Evolutionary conservation across 2,329 filamentous ascomycete species (phyloP), one percentile per base, ranked within the genome.

Genomic region (Penicillium sp.): DNA sequence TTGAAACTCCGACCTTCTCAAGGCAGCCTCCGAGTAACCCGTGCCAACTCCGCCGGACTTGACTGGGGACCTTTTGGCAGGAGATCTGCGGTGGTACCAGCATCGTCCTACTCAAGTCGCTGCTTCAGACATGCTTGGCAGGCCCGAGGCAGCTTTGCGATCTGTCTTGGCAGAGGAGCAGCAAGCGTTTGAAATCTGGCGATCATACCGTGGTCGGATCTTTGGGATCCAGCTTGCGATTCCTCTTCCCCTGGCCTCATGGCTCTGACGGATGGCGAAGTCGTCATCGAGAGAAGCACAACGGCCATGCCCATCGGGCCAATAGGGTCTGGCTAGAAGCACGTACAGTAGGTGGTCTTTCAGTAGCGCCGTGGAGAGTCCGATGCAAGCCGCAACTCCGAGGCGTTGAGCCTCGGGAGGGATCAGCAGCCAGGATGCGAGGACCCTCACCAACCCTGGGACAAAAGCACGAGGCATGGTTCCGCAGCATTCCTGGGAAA

Each of bases 361-460:
- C 9, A 7, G 18, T 43, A 25, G 25, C 40, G 40, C 34, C 34
- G 8, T 5, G 28, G 13, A 28, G 28, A 32, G 33, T 43, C 57
- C 59, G 56, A 59, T 46, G 52, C 56, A 50, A 58, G 46, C 60
- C 63, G 59, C 59, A 49, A 52, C 50, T 49, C 51, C 52, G 60
- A 53, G 46, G 27, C 26, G 47, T 34, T 35, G 28, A 46, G 50
- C 61, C 57, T 63, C 62, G 60, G 29, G 63, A 60, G 59, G 18
- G 62, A 64, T 66, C 62, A 56, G 54, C 62, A 52, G 51, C 57
- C 50, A 63, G 60, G 59, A 50, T 59, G 52, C 52, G 48, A 43
- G 53, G 51, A 46, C 41, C 53, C 53, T 57, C 54, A 56, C 58
- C 53, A 50, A 32, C 24, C 33, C 42, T 24, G 9, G 13, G 4